These are phyloP conservation scores for Papiliotrema flavescens DNA, from an alignment of 1,284 basidiomycete species.

Conservation along the genomic window DNA sequence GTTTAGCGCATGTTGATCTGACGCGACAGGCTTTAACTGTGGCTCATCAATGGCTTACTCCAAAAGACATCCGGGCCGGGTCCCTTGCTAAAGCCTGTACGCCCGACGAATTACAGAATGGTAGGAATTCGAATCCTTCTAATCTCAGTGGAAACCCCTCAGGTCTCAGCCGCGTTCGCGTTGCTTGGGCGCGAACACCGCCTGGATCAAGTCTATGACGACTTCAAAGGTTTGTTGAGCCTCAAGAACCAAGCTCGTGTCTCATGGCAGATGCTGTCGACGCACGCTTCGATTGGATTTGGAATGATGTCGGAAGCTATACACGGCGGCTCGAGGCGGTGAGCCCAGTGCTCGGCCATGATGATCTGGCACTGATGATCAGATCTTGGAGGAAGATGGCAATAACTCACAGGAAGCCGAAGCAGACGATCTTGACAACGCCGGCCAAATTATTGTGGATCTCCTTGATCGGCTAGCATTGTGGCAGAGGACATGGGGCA, in stretches of 20 bases:
- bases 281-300: conserved; percentile 8
- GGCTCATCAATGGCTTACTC: not conserved
- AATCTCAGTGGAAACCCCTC: conserved; percentile 18
- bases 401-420: conserved; percentile 2
- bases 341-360: no score
- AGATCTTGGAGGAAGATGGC: no score
- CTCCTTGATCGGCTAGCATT: conserved; percentile 36
- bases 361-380: not conserved
- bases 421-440: conserved; percentile 11
- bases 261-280: conserved; percentile 29
- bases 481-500: conserved; percentile 47
- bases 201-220: conserved; percentile 18
- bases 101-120: no score
- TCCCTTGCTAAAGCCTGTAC: no score
- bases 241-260: not conserved
- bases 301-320: no score
- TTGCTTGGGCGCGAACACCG: conserved; percentile 11
- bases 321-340: no score
- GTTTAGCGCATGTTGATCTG: no score
- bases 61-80: not conserved
- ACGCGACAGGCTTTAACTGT: not conserved
- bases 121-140: no score
- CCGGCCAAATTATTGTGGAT: conserved; percentile 25
- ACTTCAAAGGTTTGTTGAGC: conserved; percentile 33
- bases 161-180: conserved; percentile 25